Evolutionary conservation across 208 protist species (phyloP).

Genomic region (Wallacemonas sp.): DNA sequence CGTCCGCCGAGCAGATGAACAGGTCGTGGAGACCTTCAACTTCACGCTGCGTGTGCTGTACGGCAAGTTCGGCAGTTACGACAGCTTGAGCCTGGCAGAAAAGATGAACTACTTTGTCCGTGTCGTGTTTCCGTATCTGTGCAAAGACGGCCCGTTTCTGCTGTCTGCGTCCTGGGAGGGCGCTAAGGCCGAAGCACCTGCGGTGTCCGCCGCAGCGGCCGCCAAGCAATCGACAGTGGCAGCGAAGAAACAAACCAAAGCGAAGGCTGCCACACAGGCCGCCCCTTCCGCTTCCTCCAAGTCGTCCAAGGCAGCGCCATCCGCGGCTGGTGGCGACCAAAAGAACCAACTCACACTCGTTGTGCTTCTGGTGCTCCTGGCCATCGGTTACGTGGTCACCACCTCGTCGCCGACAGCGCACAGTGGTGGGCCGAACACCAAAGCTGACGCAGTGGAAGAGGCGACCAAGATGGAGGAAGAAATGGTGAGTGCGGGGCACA

Average conservation of each 20-base stretch:
- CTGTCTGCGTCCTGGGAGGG: neutral
- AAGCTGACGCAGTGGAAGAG: neutral
- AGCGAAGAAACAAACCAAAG: neutral
- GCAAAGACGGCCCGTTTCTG: neutral
- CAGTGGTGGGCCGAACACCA: neutral
- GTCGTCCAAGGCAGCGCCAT: too few relatives aligned
- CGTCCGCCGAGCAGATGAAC: neutral
- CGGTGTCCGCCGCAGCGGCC: neutral
- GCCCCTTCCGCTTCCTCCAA: too few relatives aligned
- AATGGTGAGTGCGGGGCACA: neutral
- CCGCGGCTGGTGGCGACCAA: neutral
- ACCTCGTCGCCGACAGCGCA: neutral
- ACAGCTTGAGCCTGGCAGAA: neutral
- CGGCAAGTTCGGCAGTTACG: neutral
- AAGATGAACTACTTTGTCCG: neutral
- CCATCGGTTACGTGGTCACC: neutral
- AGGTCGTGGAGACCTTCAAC: slow-evolving; percentile 1
- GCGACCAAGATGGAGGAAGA: neutral
- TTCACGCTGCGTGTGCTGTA: slow-evolving; percentile 6
- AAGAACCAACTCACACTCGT: slow-evolving; percentile 1
- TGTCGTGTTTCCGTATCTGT: neutral
- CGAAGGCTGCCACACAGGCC: neutral
- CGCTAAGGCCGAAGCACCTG: neutral
- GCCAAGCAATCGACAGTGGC: neutral
- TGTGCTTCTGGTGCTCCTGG: slow-evolving; percentile 3